Evolutionary conservation across 2,329 filamentous ascomycete species (phyloP), one percentile per base, ranked within the genome.

Genomic region (Biscogniauxia sp.): DNA sequence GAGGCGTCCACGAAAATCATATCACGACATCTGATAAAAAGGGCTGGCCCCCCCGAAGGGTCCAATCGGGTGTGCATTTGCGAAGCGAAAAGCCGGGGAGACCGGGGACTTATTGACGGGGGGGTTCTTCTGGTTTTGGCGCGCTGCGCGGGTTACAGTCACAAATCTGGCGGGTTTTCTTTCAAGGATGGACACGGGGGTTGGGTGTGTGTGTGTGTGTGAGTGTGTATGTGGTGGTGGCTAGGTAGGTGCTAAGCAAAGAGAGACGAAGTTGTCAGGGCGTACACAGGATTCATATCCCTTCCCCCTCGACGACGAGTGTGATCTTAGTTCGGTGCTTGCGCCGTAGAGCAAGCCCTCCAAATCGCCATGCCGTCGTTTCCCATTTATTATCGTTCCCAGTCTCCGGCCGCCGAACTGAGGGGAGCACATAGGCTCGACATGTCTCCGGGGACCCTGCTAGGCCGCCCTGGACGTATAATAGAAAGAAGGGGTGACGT

Each of bases 271-370:
- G 25, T 58, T 62, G 56, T 59, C 62, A 60, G 64, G 62, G 57
- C 59, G 28, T 32, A 64, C 53, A 55, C 59, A 51, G 53, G 32
- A 55, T 55, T 41, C 53, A n/a, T 28, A 55, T 55, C 53, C 61
- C 57, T 51, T 66, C 53, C 55, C 63, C 59, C 57, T 63, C 64
- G 20, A 20, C 62, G 60, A 61, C 61, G 60, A 66, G 37, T 66
- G 63, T 58, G 59, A 62, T 66, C 63, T 19, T 17, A 51, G 63
- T 65, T 60, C 66, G 66, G 64, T 64, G 56, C 62, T 45, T 58
- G 65, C 69, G 68, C 69, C 69, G 67, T 68, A 70, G 66, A 71
- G 69, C 68, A 71, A 65, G 67, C 66, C 68, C 63, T 64, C 66
- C 68, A 68, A 65, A 63, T 64, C 64, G 54, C 68, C 66, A 68